Evolutionary conservation across 2,329 filamentous ascomycete species (phyloP), one percentile per base, ranked within the genome.

Genomic region (Fusarium humuli): DNA sequence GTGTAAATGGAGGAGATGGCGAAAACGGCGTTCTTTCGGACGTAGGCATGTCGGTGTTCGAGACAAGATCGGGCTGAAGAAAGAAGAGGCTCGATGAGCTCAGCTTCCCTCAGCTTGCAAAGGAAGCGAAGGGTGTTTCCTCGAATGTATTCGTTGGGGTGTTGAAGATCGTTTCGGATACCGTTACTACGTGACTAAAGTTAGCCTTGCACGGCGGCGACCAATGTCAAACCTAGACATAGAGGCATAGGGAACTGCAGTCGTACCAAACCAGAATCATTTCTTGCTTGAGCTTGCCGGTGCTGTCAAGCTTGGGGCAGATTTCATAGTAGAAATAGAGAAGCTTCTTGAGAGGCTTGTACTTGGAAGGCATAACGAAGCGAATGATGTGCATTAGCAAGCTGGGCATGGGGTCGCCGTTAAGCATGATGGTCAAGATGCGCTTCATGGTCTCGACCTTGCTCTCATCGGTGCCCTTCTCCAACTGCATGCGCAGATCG

Each of bases 291-390:
- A 99, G 85, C 87, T 98, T 99, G 77, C 96, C 96, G 78, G 86
- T 91, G 57, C 91, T 86, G 81, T 99, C 96, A 62, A 94, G 90
- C 85, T 99, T 99, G 42, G 95, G 96, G 81, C 96, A 98, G 80
- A 98, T 96, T 83, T 99, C 96, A 80, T 98, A 98, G 85, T 99
- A 99, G 82, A 99, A 96, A 84, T 99, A 99, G 59, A 99, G 88
- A 67, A 99, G 88, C 86, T 99, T 99, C 89, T 99, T 99, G 77
- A 99, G 86, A 44, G 92, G 86, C 85, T 99, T 99, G 82, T 92
- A 94, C 85, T 97, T 98, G 70, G 94, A 97, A 16, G 96, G 96
- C 96, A 99, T 99, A 76, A 99, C 94, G 80, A 99, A 99, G 80
- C 96, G 94, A 81, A 99, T 99, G 78, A 99, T 99, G 84, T 98